These are phyloP conservation scores for Termitomyces bulborhizus DNA, from an alignment of 768 basidiomycete genomes.

Conservation along the genomic window DNA sequence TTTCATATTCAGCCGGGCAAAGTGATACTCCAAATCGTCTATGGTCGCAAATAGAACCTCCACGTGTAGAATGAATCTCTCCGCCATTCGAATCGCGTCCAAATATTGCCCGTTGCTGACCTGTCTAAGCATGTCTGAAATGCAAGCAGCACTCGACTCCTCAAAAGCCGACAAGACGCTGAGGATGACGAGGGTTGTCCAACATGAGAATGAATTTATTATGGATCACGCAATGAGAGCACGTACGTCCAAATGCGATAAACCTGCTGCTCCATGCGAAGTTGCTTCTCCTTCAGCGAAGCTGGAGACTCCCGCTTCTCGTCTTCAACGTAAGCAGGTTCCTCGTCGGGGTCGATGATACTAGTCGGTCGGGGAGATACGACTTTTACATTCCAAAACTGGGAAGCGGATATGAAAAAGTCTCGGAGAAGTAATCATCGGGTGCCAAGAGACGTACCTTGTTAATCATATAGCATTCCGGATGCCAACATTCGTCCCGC, in stretches of 20 bases:
- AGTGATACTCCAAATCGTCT: constrained; percentile 92
- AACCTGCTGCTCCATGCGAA: constrained; percentile 94
- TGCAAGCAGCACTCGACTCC: constrained; percentile 98
- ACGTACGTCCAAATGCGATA: constrained; percentile 98
- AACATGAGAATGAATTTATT: constrained; percentile 4
- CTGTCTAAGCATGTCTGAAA: constrained; percentile 96
- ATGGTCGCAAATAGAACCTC: constrained; percentile 96
- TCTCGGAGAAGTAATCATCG: constrained; percentile 1
- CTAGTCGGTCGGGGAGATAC: constrained; percentile 68
- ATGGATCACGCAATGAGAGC: not conserved
- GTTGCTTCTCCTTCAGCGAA: constrained; percentile 84
- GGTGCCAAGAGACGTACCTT: constrained; percentile 53
- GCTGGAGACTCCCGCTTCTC: constrained; percentile 73
- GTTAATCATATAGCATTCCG: constrained; percentile 99
- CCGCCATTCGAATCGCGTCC: constrained; percentile 96
- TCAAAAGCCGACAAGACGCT: constrained; percentile 96
- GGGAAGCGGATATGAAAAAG: not conserved
- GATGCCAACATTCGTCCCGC: constrained; percentile 99
- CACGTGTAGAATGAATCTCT: constrained; percentile 97
- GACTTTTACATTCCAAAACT: constrained; percentile 99
- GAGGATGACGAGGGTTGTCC: not conserved
- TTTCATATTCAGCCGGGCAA: constrained; percentile 71
- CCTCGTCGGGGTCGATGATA: constrained; percentile 46
- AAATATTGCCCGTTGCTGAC: constrained; percentile 96
- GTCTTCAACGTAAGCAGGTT: constrained; percentile 64